phyloP scores from a whole-genome alignment of 208 protist species.

The Phytomonas sp. region DNA sequence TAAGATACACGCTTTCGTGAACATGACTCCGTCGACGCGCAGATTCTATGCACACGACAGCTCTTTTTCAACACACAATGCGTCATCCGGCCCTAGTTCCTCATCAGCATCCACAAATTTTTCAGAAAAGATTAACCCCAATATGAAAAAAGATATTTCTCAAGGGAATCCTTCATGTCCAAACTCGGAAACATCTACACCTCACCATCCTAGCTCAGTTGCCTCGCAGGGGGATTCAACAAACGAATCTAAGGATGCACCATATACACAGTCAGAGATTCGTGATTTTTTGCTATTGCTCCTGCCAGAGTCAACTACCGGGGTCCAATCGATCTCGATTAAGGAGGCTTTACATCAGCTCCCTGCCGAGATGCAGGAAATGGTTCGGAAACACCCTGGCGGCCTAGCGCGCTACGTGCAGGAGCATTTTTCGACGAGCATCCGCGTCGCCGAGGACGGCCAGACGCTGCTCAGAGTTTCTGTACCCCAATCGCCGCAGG shows the following conservation, averaged over 20 bases:
- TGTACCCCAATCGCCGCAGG: background rate
- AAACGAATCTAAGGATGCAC: background rate
- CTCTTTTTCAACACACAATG: background rate
- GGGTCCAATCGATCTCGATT: background rate
- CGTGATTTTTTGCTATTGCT: conserved; percentile 36
- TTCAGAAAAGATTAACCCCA: background rate
- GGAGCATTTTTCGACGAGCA: conserved; percentile 10
- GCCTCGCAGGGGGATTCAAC: background rate
- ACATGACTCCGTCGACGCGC: background rate
- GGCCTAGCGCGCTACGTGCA: conserved; percentile 15
- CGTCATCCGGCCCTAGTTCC: background rate
- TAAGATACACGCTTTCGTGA: background rate
- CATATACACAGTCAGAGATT: conserved; percentile 57
- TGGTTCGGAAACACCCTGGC: conserved; percentile 24
- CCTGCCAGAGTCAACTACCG: conserved; percentile 19
- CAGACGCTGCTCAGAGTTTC: background rate
- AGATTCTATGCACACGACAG: background rate
- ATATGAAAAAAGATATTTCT: background rate
- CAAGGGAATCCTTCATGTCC: background rate
- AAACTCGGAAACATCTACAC: background rate
- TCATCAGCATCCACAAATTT: background rate
- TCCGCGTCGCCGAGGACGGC: background rate
- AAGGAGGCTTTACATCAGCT: conserved; percentile 1
- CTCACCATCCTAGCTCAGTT: background rate
- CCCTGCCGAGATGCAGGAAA: conserved; percentile 13